Base-by-base conservation (phyloP, 192 early-diverging fungal species). In the Coemansia sp. region DNA sequence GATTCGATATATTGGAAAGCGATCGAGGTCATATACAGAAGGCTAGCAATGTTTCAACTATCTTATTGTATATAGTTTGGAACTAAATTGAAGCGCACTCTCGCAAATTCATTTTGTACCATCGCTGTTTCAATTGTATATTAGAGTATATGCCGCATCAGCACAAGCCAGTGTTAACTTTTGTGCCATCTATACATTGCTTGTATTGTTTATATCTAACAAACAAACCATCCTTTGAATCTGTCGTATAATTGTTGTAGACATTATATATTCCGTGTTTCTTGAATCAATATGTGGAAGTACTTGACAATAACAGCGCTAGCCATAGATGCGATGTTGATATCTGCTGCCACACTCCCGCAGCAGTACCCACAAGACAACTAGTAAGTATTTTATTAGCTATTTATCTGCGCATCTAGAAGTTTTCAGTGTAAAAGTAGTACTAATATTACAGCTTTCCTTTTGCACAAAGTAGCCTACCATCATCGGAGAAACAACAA, bases 281-380 rank as follows among this genome's bases (percentile, higher is more conserved):
- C 25, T 26, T 51, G 6, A 15, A 26, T 23, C 48, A 28, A 56
- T 18, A 79, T 79, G 77, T 79, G 77, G 77, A 79, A 64, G 46
- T 55, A 70, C 26, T 37, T 79, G 46, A 79, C 77, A 37, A 70
- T 79, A 57, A 45, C 71, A 23, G 62, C 67, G 12, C 42, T 79
- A 20, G 68, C 77, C 63, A 67, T 79, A 43, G 68, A 79, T n/a
- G 63, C 70, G 59, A 46, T 79, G 37, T 46, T 73, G 37, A 56
- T 51, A 29, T 58, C 51, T 30, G 66, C 63, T 25, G 40, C 57
- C 21, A 59, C 43, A 21, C 39, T 53, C 23, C 59, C 70, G 20
- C 70, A 65, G 20, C 52, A 51, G 8, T 15, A 40, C n/a, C 52
- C 23, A n/a, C 37, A 30, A 23, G 59, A 58, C 35, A 28, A 42